Base-by-base conservation (phyloP, 768 basidiomycete species). In the Cystobasidium tubakii region DNA sequence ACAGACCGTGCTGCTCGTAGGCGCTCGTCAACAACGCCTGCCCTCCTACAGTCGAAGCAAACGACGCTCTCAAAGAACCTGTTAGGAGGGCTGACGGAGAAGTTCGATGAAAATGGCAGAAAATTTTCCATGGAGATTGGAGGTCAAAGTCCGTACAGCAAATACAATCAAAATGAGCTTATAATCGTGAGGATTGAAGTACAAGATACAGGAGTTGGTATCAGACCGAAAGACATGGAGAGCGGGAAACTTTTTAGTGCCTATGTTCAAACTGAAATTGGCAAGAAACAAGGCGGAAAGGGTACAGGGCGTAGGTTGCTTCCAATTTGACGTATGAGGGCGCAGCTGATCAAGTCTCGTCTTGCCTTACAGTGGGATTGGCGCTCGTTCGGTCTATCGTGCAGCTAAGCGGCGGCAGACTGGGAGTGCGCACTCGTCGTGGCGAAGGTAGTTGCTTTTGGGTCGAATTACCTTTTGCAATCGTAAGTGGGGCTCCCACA, bases 381-480 rank as follows among this genome's bases (percentile, higher is more conserved):
- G 82, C 82, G 1, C 77, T 84, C 21, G 82, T 83, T 15, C 79
- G 83, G 25, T 81, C 83, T 67, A 84, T 84, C 73, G 82, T 84
- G 63, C 81, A 81, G 76, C 79, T 83, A 27, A 78, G 76, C n/a
- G 80, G 82, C 27, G 84, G 84, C 23, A 79, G 84, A 64, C 76
- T 84, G 62, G 83, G 83, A 42, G 83, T 84, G 42, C 42, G 21
- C 76, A 77, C 29, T 76, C 76, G 21, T 70, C 73, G 43, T 23
- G 44, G 60, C 29, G 76, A 76, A 3, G 80, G 79, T 39, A 73
- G 74, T 23, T 76, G 66, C 2, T 78, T 80, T 54, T 79, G 76
- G 76, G 62, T 77, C 23, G 79, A 79, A 55, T 66, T 80, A 19
- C 36, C n/a, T 10, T 66, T 23, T n/a, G 46, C 66, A n/a, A 54